phyloP scores from a whole-genome alignment of 2,329 filamentous ascomycete species.

The Chalaropsis ovoidea region DNA sequence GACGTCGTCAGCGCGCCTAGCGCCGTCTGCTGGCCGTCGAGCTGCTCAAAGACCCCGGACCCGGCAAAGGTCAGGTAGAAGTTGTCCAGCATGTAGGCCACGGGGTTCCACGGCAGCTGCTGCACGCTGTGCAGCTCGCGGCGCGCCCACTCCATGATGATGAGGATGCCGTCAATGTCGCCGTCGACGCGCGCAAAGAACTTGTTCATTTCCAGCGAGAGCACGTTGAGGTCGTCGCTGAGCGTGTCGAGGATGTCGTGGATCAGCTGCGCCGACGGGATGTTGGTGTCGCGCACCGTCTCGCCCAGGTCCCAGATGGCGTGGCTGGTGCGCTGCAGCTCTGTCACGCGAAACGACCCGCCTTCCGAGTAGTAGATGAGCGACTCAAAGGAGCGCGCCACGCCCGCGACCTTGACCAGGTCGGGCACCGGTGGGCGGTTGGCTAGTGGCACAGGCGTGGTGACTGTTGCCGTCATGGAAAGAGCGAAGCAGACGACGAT shows the following conservation, averaged over 20 bases:
- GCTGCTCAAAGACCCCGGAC: constrained; percentile 49
- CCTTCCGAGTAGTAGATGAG: constrained; percentile 91
- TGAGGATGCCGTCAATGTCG: constrained; percentile 81
- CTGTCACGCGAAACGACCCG: constrained; percentile 72
- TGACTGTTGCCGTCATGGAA: constrained; percentile 53
- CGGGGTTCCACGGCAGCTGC: constrained; percentile 43
- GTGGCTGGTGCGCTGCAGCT: constrained; percentile 81
- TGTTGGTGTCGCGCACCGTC: constrained; percentile 77
- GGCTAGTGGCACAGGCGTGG: constrained; percentile 53
- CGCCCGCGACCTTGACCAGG: constrained; percentile 77
- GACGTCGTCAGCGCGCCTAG: constrained; percentile 59
- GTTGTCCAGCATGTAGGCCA: constrained; percentile 70
- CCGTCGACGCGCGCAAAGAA: constrained; percentile 92
- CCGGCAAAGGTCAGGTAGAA: constrained; percentile 66
- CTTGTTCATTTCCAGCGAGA: constrained; percentile 75
- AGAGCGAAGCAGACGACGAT: constrained; percentile 55
- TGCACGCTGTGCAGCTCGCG: constrained; percentile 67
- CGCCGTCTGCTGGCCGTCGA: constrained; percentile 49
- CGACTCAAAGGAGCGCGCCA: constrained; percentile 86
- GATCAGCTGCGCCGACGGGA: constrained; percentile 80
- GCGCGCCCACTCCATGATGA: constrained; percentile 93
- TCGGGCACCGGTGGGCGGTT: constrained; percentile 54
- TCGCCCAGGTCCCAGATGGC: constrained; percentile 93
- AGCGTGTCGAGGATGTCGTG: constrained; percentile 76
- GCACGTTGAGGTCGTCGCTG: constrained; percentile 71